These are phyloP conservation scores for Dioszegia hungarica DNA, from an alignment of 768 basidiomycete genomes.

Conservation along the genomic window DNA sequence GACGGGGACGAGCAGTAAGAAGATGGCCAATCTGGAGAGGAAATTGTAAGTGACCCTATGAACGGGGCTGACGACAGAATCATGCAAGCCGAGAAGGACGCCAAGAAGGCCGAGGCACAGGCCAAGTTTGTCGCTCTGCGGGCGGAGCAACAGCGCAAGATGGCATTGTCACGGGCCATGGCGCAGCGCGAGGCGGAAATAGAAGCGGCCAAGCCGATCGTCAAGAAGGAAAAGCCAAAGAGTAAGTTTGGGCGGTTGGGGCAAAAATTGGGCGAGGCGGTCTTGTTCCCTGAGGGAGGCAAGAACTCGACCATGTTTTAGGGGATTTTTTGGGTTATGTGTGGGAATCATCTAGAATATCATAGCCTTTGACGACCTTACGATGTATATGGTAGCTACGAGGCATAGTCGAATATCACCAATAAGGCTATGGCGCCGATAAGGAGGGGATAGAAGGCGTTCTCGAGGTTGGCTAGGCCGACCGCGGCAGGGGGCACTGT, in stretches of 20 bases:
- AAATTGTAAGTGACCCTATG: constrained; percentile 10
- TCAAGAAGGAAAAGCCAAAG: constrained; percentile 15
- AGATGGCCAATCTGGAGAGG: constrained; percentile 20
- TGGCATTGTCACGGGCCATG: constrained; percentile 19
- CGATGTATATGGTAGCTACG: constrained; percentile 11
- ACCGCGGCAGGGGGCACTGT: constrained; percentile 7
- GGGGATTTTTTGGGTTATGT: neutral
- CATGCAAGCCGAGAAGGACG: constrained; percentile 23
- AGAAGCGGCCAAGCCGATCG: constrained; percentile 2
- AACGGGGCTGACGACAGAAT: neutral
- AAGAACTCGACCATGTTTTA: constrained; percentile 22
- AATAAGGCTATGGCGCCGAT: constrained; percentile 46
- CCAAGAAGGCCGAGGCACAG: constrained; percentile 25
- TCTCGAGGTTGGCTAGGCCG: constrained; percentile 36
- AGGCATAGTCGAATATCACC: constrained; percentile 47
- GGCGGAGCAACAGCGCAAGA: constrained; percentile 23
- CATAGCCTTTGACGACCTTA: neutral
- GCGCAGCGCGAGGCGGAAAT: constrained; percentile 25
- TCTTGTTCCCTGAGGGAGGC: constrained; percentile 27
- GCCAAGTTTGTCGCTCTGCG: constrained; percentile 28
- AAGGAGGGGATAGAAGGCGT: constrained; percentile 45
- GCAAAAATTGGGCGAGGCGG: constrained; percentile 25
- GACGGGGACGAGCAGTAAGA: constrained; percentile 21
- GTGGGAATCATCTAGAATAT: neutral
- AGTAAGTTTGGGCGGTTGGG: constrained; percentile 30